A percentile compares a stretch with the other conserved stretches of the same genome.
phyloP scores from a whole-genome alignment of 2,329 filamentous ascomycete genomes.

The Fusarium verrucosum region DNA sequence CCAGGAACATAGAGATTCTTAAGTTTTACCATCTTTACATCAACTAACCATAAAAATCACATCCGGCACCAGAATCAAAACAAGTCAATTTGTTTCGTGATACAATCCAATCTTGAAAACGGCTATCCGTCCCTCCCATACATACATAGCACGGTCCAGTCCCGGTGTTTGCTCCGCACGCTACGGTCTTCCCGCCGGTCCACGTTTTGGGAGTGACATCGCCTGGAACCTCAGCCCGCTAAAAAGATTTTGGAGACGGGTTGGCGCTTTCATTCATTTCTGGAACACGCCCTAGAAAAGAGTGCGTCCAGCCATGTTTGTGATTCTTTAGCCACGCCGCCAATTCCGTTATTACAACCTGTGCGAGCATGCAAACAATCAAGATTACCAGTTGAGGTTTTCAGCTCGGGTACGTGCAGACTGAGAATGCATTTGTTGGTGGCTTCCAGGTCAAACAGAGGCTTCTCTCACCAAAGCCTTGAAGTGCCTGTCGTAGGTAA shows the following conservation, averaged over 20 bases:
- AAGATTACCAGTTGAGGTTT: background rate
- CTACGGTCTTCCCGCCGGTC: slow-evolving; percentile 9
- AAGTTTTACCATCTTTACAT: background rate
- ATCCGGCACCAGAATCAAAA: background rate
- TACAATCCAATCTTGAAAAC: slow-evolving; percentile 7
- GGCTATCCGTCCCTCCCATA: slow-evolving; percentile 1
- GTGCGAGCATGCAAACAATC: background rate
- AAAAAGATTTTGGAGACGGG: slow-evolving; percentile 23
- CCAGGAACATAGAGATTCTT: background rate
- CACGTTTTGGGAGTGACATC: slow-evolving; percentile 7
- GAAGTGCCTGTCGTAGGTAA: background rate
- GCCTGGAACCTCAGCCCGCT: slow-evolving; percentile 29
- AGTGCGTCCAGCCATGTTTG: background rate
- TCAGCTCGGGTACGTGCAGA: slow-evolving; percentile 18
- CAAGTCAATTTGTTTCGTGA: background rate
- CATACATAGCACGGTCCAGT: slow-evolving; percentile 12
- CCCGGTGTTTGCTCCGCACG: slow-evolving; percentile 16
- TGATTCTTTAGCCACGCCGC: slow-evolving; percentile 16
- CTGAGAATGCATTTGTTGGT: background rate
- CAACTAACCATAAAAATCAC: background rate
- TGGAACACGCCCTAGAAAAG: slow-evolving; percentile 19
- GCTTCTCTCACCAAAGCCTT: background rate
- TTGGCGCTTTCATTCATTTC: slow-evolving; percentile 18
- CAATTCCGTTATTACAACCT: background rate
- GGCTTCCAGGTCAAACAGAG: slow-evolving; percentile 8